Evolutionary conservation across 495 filamentous ascomycete species (phyloP).

Genomic region (Neurospora hispaniola): DNA sequence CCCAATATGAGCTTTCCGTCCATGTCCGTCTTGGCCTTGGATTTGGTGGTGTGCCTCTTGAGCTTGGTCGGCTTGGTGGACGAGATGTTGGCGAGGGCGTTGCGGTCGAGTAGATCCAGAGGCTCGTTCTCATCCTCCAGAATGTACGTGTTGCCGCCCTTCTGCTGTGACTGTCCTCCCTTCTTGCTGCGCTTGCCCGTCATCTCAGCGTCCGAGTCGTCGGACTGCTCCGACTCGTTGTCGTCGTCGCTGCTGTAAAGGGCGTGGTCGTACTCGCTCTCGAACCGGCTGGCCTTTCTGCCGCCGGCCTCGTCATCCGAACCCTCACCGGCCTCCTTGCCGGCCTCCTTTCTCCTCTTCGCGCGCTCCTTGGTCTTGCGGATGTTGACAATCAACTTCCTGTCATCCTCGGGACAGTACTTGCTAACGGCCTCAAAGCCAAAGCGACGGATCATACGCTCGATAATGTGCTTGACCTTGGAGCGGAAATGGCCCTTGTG

Average conservation of each 20-base stretch:
- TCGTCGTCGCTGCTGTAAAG: conserved; percentile 66
- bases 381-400: conserved; percentile 85
- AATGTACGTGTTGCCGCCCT: conserved; percentile 66
- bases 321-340: conserved; percentile 32
- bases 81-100: conserved; percentile 85
- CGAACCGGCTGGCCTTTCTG: conserved; percentile 52
- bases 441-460: conserved; percentile 84
- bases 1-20: conserved; percentile 87
- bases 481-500: conserved; percentile 92
- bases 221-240: conserved; percentile 42
- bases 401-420: conserved; percentile 70
- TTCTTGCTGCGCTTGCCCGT: conserved; percentile 42
- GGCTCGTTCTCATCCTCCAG: conserved; percentile 89
- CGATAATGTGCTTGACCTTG: conserved; percentile 95
- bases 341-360: conserved; percentile 75
- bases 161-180: conserved; percentile 25
- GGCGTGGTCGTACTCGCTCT: conserved; percentile 90
- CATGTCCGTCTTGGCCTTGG: conserved; percentile 60
- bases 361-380: conserved; percentile 80
- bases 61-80: conserved; percentile 65
- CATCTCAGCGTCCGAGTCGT: conserved; percentile 54
- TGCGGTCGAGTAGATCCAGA: conserved; percentile 80
- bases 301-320: conserved; percentile 39
- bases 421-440: conserved; percentile 67
- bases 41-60: conserved; percentile 43